Evolutionary conservation across 2,329 filamentous ascomycete species (phyloP).

Genomic region (Bipolaris victoriae): DNA sequence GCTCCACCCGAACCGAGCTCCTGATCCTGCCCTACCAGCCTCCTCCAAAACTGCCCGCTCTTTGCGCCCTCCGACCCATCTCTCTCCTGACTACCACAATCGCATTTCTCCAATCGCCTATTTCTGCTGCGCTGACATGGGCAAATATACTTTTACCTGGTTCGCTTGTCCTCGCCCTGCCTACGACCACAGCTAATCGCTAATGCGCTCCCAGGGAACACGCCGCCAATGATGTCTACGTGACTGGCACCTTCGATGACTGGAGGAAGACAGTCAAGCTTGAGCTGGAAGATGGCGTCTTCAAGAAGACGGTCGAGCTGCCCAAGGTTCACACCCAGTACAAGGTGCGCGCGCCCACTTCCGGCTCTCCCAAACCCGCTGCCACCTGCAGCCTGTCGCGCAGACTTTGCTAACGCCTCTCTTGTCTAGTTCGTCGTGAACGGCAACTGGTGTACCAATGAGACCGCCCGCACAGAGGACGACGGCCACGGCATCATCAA

Average conservation of each 20-base stretch:
- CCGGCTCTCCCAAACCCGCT: slow-evolving; percentile 3
- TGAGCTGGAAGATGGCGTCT: slow-evolving; percentile 72
- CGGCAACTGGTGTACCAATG: slow-evolving; percentile 85
- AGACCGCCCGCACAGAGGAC: slow-evolving; percentile 78
- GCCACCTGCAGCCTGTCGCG: slow-evolving; percentile 2
- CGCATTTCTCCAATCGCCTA: slow-evolving; percentile 22
- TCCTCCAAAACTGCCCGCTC: slow-evolving; percentile 25
- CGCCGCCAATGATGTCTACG: slow-evolving; percentile 83
- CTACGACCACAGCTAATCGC: slow-evolving; percentile 15
- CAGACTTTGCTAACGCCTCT: slow-evolving; percentile 29
- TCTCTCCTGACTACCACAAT: slow-evolving; percentile 27
- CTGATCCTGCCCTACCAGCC: slow-evolving; percentile 34
- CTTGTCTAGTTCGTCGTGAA: slow-evolving; percentile 85
- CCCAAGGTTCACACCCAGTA: slow-evolving; percentile 79
- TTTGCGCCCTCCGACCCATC: slow-evolving; percentile 35
- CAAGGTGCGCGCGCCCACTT: slow-evolving; percentile 70
- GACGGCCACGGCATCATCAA: slow-evolving; percentile 87
- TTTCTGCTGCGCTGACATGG: slow-evolving; percentile 56
- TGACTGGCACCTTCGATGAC: slow-evolving; percentile 94
- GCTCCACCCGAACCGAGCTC: slow-evolving; percentile 29
- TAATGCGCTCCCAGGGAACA: slow-evolving; percentile 69
- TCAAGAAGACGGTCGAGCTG: slow-evolving; percentile 81
- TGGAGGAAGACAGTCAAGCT: slow-evolving; percentile 89
- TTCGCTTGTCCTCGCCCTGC: slow-evolving; percentile 49
- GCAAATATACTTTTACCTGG: slow-evolving; percentile 74